Conservation (phyloP, 495 filamentous ascomycete species). For the Penicillium paradoxum region DNA sequence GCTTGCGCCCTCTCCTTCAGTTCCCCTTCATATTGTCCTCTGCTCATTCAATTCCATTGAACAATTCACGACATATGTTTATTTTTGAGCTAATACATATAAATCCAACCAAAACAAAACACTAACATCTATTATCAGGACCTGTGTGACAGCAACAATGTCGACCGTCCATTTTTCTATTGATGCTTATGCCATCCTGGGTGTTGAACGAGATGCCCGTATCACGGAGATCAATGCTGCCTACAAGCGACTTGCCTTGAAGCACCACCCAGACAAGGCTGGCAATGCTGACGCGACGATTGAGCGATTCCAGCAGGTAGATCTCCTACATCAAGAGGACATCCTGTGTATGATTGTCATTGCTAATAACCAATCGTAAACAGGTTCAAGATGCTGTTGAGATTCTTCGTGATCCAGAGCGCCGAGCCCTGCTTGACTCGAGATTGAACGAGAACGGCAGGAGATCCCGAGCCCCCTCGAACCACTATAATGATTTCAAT, state of each 20-base stretch:
- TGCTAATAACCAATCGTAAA: neutral
- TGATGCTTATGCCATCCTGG: conserved; percentile 37
- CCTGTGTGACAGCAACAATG: conserved; percentile 5
- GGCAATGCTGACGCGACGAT: conserved; percentile 32
- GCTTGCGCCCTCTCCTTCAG: neutral
- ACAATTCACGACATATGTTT: neutral
- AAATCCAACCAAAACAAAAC: neutral
- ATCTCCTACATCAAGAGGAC: neutral
- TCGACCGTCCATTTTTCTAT: neutral
- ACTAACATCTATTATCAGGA: neutral
- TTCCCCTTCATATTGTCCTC: neutral
- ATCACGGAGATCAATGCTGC: conserved; percentile 39
- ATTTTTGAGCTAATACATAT: neutral
- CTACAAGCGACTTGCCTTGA: conserved; percentile 48
- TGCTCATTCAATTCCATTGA: neutral
- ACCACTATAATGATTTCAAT: neutral
- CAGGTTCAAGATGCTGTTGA: conserved; percentile 40
- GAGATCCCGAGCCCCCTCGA: neutral
- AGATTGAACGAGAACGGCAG: neutral
- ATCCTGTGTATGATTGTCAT: neutral
- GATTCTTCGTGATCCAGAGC: conserved; percentile 30
- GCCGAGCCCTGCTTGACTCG: conserved; percentile 27
- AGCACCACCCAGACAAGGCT: conserved; percentile 60
- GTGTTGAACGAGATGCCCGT: conserved; percentile 28
- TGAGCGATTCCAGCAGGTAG: conserved; percentile 43